Base-by-base conservation (phyloP, 257 asterid genomes). In the Gentiana macrophylla region DNA sequence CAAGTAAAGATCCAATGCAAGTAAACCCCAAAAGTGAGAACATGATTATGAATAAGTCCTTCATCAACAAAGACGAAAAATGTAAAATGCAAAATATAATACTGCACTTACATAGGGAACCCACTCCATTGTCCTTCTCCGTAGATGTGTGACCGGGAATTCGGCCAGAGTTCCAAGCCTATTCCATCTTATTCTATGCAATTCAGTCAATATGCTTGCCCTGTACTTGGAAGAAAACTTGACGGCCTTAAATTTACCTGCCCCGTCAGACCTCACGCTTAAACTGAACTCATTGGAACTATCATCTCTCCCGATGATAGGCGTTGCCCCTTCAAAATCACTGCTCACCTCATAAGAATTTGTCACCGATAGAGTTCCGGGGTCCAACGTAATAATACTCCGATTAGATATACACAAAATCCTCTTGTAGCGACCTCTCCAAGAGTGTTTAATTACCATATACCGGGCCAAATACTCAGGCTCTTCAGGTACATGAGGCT, bases 371-470 rank as follows among this genome's bases (percentile, higher is more conserved):
- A 92, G 75, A 12, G 95, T 77, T 55, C 62, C 74, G 1, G 98
- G 97, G 69, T 92, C 98, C 77, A 87, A 66, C 11, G 98, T 91
- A 61, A 85, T 56, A 44, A 91, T 76, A 5, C 77, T 45, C 64
- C 70, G 70, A 72, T 44, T 76, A 1, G 98, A 92, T 55, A 92
- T 81, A 50, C 95, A 92, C 8, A 92, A 71, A 60, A 92, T 78
- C 62, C 98, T 77, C 80, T 85, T 92, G 81, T 92, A 92, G 12
- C 95, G 84, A 38, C 98, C 98, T 11, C 98, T 87, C 98, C 98
- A 92, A 9, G 98, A 92, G 75, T 92, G 98, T 65, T 92, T 92
- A 33, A 81, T 63, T 8, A 92, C 97, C 85, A 76, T 50, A 67
- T 87, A 85, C 36, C 98, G 84, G 34, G 91, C 93, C 55, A 85